Evolutionary conservation across 2,329 filamentous ascomycete genomes (phyloP).

Genomic region (Akanthomyces uredinophilus): DNA sequence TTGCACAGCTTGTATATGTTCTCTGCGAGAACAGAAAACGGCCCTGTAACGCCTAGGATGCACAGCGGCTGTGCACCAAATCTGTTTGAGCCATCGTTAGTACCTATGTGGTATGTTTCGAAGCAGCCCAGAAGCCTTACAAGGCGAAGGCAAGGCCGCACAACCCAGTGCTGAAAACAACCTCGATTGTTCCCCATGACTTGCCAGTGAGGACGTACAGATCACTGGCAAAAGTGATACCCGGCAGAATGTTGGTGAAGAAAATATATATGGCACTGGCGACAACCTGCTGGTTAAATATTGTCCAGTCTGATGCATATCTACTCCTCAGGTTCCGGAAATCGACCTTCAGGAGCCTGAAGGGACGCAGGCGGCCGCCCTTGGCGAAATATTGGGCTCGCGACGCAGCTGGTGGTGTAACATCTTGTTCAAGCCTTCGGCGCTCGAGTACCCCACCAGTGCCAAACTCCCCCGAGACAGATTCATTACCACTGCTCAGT

Average conservation of each 20-base stretch:
- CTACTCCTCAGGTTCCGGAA: constrained; percentile 39
- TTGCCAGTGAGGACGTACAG: constrained; percentile 56
- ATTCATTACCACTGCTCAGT: not conserved
- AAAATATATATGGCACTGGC: constrained; percentile 62
- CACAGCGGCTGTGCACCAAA: constrained; percentile 59
- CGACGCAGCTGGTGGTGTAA: not conserved
- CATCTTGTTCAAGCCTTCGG: not conserved
- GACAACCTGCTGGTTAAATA: constrained; percentile 60
- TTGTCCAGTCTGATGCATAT: constrained; percentile 49
- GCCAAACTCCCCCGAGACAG: not conserved
- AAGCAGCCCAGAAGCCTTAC: constrained; percentile 30
- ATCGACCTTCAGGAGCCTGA: constrained; percentile 49
- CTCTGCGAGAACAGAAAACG: constrained; percentile 62
- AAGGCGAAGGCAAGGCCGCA: constrained; percentile 59
- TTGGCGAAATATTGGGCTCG: constrained; percentile 23
- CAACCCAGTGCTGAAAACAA: constrained; percentile 60
- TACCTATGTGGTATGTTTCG: not conserved
- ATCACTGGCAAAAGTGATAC: constrained; percentile 63
- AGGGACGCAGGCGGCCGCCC: constrained; percentile 44
- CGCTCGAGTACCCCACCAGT: not conserved
- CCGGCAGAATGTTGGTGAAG: constrained; percentile 61
- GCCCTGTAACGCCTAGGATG: constrained; percentile 61
- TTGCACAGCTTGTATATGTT: constrained; percentile 57
- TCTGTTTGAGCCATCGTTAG: constrained; percentile 20
- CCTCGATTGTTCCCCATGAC: constrained; percentile 62